Base-by-base conservation (phyloP, 176 grass and related monocot species). In the Musa acuminata region DNA sequence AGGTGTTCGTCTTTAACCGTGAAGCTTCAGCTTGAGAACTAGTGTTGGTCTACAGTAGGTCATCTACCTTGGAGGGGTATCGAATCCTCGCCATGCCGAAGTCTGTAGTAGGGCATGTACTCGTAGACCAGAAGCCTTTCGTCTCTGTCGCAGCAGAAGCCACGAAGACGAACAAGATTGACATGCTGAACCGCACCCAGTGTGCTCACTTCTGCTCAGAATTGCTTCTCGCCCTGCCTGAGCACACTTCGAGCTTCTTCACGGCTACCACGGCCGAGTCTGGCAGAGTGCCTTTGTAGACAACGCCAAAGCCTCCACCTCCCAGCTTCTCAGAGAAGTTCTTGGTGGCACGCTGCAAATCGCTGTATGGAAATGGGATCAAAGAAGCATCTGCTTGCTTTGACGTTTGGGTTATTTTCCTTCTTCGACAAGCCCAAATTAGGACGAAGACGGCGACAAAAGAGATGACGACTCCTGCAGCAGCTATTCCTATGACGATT, bases 161-260 rank as follows among this genome's bases (percentile, higher is more conserved):
- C 80, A 2, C 7, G 55, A 1, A 82, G 77, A 7, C 22, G 48
- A 58, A 83, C 81, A 16, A 83, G 49, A 77, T 81, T 78, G 17
- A n/a, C 24, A 50, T 85, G 87, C 3, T 83, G 76, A 72, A 89
- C 77, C 35, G 14, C 49, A 0, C 71, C 83, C 25, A 89, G 9
- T 13, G 76, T 67, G 69, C 76, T 85, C 54, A 85, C 73, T n/a
- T 85, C 77, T 2, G 79, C 17, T 60, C 75, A 60, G 26, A 89
- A 85, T 57, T 85, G 80, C 65, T 83, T 85, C 62, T 85, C 72
- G 17, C 83, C 67, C 55, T 80, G 72, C n/a, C 78, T 77, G 16
- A 73, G 35, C n/a, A n/a, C 11, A 77, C 77, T 83, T 85, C 35
- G 43, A 89, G 77, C 74, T 80, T 89, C 67, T 85, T 85, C 29